These are phyloP conservation scores for Xylaria castorea DNA, from an alignment of 495 filamentous ascomycete species.

Conservation along the genomic window DNA sequence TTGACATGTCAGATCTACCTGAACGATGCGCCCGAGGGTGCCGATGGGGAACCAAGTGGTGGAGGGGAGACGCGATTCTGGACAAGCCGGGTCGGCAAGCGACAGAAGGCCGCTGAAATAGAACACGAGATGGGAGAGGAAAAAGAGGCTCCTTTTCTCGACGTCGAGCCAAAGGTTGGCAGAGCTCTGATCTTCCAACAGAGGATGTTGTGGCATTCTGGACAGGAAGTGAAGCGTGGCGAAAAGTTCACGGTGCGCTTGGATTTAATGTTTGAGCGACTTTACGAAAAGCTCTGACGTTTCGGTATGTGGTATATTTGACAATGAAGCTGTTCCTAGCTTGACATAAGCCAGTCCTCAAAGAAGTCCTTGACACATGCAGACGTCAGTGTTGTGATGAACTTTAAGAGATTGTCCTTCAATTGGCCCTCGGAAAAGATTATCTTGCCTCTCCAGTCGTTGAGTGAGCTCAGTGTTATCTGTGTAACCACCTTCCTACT, in stretches of 20 bases:
- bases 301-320: background rate
- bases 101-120: constrained; percentile 33
- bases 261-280: constrained; percentile 74
- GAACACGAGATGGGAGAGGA: constrained; percentile 32
- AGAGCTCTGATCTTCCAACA: constrained; percentile 83
- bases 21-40: constrained; percentile 49
- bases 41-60: constrained; percentile 51
- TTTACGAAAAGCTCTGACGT: constrained; percentile 30
- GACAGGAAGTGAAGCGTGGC: constrained; percentile 74
- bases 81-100: constrained; percentile 34
- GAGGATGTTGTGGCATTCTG: constrained; percentile 68
- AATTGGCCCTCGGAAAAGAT: background rate
- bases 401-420: background rate
- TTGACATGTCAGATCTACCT: constrained; percentile 77
- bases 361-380: background rate
- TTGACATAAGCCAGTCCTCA: background rate
- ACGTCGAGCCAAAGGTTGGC: constrained; percentile 74
- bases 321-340: background rate
- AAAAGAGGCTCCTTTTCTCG: constrained; percentile 71
- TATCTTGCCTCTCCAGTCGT: background rate
- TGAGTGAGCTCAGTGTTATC: background rate
- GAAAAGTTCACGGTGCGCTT: constrained; percentile 79
- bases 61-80: constrained; percentile 60
- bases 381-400: background rate
- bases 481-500: constrained; percentile 13